phyloP scores from a whole-genome alignment of 805 yeast genomes.

The Candida schatavii region DNA sequence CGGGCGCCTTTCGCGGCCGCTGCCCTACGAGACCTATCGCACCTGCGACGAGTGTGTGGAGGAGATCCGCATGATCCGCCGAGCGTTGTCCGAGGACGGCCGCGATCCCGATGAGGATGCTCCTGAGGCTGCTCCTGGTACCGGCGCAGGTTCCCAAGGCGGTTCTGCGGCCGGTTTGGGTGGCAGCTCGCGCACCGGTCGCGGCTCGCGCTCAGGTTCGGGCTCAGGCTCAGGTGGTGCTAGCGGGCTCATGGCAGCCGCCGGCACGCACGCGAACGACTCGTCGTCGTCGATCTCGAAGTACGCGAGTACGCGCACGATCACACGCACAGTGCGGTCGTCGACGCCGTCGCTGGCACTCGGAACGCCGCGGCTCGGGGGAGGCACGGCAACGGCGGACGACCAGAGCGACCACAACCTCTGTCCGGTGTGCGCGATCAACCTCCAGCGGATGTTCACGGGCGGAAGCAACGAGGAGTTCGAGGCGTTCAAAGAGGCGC shows the following conservation, averaged over 20 bases:
- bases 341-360: constrained; percentile 19
- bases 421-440: constrained; percentile 41
- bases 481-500: constrained; percentile 52
- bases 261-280: constrained; percentile 1
- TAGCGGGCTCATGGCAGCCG: neutral
- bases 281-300: constrained; percentile 16
- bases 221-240: neutral
- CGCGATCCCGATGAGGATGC: neutral
- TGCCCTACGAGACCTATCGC: constrained; percentile 57
- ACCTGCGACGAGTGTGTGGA: constrained; percentile 74
- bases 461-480: constrained; percentile 19
- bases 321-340: constrained; percentile 17
- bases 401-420: constrained; percentile 29
- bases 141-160: constrained; percentile 6
- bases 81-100: constrained; percentile 32
- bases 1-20: constrained; percentile 44
- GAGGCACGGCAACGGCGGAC: constrained; percentile 11
- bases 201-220: neutral
- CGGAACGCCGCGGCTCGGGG: neutral
- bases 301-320: constrained; percentile 14
- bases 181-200: no score
- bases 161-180: neutral
- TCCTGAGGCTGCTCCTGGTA: neutral
- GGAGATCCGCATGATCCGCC: constrained; percentile 52
- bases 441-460: constrained; percentile 23